A percentile compares a stretch with the other conserved stretches of the same genome.
Evolutionary conservation across 2,329 filamentous ascomycete species (phyloP).

Genomic region (Exophiala mesophila): DNA sequence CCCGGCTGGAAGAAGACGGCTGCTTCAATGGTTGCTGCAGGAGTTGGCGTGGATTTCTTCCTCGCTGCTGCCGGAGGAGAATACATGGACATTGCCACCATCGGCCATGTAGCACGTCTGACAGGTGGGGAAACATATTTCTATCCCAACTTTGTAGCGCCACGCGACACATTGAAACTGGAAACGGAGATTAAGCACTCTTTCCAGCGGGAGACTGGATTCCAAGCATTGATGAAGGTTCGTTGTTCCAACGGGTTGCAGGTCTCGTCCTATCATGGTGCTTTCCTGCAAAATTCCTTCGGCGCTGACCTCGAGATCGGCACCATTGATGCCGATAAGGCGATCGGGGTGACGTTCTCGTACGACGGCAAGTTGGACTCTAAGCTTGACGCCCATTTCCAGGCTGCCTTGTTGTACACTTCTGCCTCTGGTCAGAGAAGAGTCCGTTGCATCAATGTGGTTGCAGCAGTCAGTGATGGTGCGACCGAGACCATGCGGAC

Average conservation of each 20-base stretch:
- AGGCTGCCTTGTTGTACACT: slow-evolving; percentile 90
- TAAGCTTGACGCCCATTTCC: slow-evolving; percentile 96
- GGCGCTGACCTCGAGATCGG: slow-evolving; percentile 93
- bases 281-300: slow-evolving; percentile 93
- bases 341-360: slow-evolving; percentile 81
- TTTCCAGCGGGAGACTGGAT: slow-evolving; percentile 84
- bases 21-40: slow-evolving; percentile 79
- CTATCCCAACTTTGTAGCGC: slow-evolving; percentile 91
- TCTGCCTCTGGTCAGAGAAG: slow-evolving; percentile 82
- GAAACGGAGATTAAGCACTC: slow-evolving; percentile 80
- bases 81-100: slow-evolving; percentile 88
- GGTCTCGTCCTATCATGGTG: slow-evolving; percentile 88
- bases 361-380: slow-evolving; percentile 97
- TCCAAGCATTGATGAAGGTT: slow-evolving; percentile 96
- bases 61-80: slow-evolving; percentile 83
- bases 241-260: slow-evolving; percentile 95
- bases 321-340: slow-evolving; percentile 87
- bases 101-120: slow-evolving; percentile 78
- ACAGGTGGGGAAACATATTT: slow-evolving; percentile 96
- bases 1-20: slow-evolving; percentile 80
- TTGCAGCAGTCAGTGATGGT: slow-evolving; percentile 84
- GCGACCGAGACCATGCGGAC: slow-evolving; percentile 82
- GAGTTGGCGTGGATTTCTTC: slow-evolving; percentile 91
- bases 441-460: slow-evolving; percentile 87
- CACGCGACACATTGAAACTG: slow-evolving; percentile 77